A percentile compares a stretch with the other conserved stretches of the same genome.
These are phyloP conservation scores for Dryadomyces quercus-mongolicae DNA, from an alignment of 2,329 filamentous ascomycete genomes.

Conservation along the genomic window DNA sequence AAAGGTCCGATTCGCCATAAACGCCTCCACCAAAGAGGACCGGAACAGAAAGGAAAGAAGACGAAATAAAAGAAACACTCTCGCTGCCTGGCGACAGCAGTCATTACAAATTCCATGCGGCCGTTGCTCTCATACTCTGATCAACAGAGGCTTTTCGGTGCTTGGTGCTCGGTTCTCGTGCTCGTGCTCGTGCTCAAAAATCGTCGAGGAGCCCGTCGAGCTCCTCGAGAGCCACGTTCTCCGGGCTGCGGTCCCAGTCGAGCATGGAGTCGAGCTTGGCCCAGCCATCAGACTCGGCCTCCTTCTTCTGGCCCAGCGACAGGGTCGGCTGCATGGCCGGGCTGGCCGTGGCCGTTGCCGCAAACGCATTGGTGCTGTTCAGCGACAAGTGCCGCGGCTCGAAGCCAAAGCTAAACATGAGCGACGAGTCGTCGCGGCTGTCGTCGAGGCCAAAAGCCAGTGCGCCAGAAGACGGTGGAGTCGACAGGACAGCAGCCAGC, in stretches of 20 bases:
- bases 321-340: slow-evolving; percentile 40
- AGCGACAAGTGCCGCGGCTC: slow-evolving; percentile 16
- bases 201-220: slow-evolving; percentile 76
- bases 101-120: background rate
- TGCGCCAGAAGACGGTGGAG: slow-evolving; percentile 18
- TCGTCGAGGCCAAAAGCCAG: slow-evolving; percentile 26
- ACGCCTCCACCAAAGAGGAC: background rate
- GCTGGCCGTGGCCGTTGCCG: slow-evolving; percentile 36
- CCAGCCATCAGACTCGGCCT: slow-evolving; percentile 29
- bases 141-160: background rate
- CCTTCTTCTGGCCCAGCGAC: slow-evolving; percentile 28
- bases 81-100: background rate
- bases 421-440: slow-evolving; percentile 34
- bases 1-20: background rate
- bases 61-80: background rate
- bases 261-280: slow-evolving; percentile 30
- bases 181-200: slow-evolving; percentile 34
- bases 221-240: slow-evolving; percentile 86
- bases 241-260: slow-evolving; percentile 62
- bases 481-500: slow-evolving; percentile 15
- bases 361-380: slow-evolving; percentile 9
- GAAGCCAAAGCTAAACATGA: slow-evolving; percentile 43
- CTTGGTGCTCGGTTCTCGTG: background rate
- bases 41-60: background rate
- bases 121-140: background rate